A percentile compares a stretch with the other conserved stretches of the same genome.
These are phyloP conservation scores for Paecilomyces dactylethromorphus DNA, from an alignment of 2,329 filamentous ascomycete genomes.

Conservation along the genomic window DNA sequence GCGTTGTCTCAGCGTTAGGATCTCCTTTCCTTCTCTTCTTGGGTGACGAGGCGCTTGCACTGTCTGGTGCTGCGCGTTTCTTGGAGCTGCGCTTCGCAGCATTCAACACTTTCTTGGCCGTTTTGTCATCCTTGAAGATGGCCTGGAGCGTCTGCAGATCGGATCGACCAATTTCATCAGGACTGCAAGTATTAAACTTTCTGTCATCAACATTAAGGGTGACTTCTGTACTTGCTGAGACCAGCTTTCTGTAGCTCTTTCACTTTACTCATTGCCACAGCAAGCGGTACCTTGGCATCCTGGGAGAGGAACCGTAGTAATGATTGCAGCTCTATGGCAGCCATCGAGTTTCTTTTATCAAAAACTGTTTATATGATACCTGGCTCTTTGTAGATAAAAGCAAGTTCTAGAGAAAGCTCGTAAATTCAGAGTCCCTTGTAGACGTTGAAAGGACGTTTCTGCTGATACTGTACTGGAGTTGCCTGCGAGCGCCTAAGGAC, in stretches of 20 bases:
- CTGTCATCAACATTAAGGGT: slow-evolving; percentile 1
- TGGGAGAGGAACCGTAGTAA: slow-evolving; percentile 53
- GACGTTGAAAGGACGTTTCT: not conserved
- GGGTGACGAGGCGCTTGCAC: slow-evolving; percentile 19
- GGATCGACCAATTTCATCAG: slow-evolving; percentile 44
- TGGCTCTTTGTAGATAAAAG: too few species aligned
- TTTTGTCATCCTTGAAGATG: slow-evolving; percentile 47
- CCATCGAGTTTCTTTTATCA: slow-evolving; percentile 8
- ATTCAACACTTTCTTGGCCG: slow-evolving; percentile 50
- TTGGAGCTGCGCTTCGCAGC: slow-evolving; percentile 47
- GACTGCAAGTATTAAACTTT: slow-evolving; percentile 7
- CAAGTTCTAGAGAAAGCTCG: too few species aligned
- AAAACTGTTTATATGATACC: not conserved
- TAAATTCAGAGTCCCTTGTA: too few species aligned
- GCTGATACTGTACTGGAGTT: not conserved
- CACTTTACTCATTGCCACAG: slow-evolving; percentile 48
- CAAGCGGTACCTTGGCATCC: slow-evolving; percentile 51
- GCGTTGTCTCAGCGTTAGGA: slow-evolving; percentile 10
- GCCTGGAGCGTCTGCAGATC: slow-evolving; percentile 37
- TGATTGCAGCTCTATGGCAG: slow-evolving; percentile 27
- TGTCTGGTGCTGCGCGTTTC: slow-evolving; percentile 43
- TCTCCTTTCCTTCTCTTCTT: slow-evolving; percentile 30
- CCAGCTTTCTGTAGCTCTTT: slow-evolving; percentile 47
- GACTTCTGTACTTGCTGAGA: slow-evolving; percentile 30
- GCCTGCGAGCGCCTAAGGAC: not conserved